These are phyloP conservation scores for Alternaria sp. DNA, from an alignment of 2,329 filamentous ascomycete genomes.

Conservation along the genomic window DNA sequence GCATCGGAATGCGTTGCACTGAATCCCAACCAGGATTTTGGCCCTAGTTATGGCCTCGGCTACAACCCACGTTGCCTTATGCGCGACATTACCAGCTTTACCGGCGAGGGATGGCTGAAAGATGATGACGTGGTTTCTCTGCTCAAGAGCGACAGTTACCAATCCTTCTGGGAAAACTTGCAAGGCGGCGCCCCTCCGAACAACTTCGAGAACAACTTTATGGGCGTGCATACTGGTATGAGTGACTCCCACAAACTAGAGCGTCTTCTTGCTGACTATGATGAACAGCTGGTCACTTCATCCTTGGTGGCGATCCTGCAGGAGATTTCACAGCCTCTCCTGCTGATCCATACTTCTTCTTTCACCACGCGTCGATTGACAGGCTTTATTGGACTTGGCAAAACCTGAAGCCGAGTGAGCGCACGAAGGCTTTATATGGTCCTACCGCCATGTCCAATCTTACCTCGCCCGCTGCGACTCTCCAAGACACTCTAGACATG, in stretches of 20 bases:
- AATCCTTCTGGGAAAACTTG: slow-evolving; percentile 49
- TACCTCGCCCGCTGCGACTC: slow-evolving; percentile 53
- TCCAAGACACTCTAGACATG: slow-evolving; percentile 54
- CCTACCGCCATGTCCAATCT: slow-evolving; percentile 56
- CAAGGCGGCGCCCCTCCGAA: slow-evolving; percentile 43
- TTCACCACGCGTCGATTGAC: slow-evolving; percentile 48
- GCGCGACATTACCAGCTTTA: slow-evolving; percentile 42
- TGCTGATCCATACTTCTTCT: slow-evolving; percentile 58
- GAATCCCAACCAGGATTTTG: slow-evolving; percentile 38
- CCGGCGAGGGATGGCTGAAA: slow-evolving; percentile 16
- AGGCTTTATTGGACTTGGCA: slow-evolving; percentile 61
- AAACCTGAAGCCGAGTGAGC: slow-evolving; percentile 49
- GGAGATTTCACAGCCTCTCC: slow-evolving; percentile 59
- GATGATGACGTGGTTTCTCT: slow-evolving; percentile 24
- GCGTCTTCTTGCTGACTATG: not conserved
- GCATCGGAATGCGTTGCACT: slow-evolving; percentile 25
- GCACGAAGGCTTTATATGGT: slow-evolving; percentile 50
- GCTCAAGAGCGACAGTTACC: slow-evolving; percentile 21
- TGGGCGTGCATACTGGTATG: slow-evolving; percentile 54
- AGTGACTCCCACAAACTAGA: not conserved
- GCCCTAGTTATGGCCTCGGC: slow-evolving; percentile 31
- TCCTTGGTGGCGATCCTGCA: slow-evolving; percentile 57
- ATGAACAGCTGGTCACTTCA: slow-evolving; percentile 55
- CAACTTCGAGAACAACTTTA: slow-evolving; percentile 46
- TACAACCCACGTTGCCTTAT: slow-evolving; percentile 52